These are phyloP conservation scores for Naematelia encephala DNA, from an alignment of 768 basidiomycete genomes.

Conservation along the genomic window DNA sequence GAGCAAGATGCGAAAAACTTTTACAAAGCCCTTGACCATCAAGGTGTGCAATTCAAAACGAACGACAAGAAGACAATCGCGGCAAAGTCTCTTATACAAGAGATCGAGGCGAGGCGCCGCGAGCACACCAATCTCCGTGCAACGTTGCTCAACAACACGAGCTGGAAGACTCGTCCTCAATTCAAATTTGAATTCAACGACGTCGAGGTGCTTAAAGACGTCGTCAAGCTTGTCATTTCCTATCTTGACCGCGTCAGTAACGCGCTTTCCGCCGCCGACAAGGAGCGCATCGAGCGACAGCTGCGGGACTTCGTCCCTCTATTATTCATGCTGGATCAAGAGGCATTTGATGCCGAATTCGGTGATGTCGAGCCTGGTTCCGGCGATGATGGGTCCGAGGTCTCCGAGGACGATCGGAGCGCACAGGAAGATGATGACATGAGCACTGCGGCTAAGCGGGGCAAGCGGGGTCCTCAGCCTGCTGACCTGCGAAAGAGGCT, in stretches of 20 bases:
- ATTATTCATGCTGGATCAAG: slow-evolving; percentile 60
- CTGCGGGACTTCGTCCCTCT: slow-evolving; percentile 77
- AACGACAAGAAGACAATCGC: slow-evolving; percentile 72
- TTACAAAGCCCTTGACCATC: slow-evolving; percentile 95
- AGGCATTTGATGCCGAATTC: slow-evolving; percentile 54
- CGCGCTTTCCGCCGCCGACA: slow-evolving; percentile 64
- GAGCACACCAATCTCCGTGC: slow-evolving; percentile 50
- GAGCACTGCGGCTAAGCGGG: slow-evolving; percentile 14
- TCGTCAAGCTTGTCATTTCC: slow-evolving; percentile 80
- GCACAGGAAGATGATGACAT: slow-evolving; percentile 48
- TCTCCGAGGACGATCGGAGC: slow-evolving; percentile 56
- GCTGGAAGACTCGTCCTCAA: slow-evolving; percentile 62
- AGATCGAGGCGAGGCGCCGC: slow-evolving; percentile 46
- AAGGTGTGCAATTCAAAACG: slow-evolving; percentile 87
- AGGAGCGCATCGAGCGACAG: slow-evolving; percentile 78
- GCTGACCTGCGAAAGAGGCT: slow-evolving; percentile 75
- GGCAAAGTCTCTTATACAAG: slow-evolving; percentile 48
- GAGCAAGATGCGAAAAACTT: slow-evolving; percentile 95
- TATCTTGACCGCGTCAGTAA: slow-evolving; percentile 84
- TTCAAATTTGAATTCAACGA: slow-evolving; percentile 78
- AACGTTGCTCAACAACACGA: slow-evolving; percentile 46
- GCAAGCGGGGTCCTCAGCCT: slow-evolving; percentile 51
- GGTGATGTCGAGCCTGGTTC: slow-evolving; percentile 41
- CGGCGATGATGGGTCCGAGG: slow-evolving; percentile 61
- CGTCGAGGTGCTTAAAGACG: slow-evolving; percentile 75